Evolutionary conservation across 1,139 yeast genomes (phyloP).

Genomic region (Debaryomyces udenii): DNA sequence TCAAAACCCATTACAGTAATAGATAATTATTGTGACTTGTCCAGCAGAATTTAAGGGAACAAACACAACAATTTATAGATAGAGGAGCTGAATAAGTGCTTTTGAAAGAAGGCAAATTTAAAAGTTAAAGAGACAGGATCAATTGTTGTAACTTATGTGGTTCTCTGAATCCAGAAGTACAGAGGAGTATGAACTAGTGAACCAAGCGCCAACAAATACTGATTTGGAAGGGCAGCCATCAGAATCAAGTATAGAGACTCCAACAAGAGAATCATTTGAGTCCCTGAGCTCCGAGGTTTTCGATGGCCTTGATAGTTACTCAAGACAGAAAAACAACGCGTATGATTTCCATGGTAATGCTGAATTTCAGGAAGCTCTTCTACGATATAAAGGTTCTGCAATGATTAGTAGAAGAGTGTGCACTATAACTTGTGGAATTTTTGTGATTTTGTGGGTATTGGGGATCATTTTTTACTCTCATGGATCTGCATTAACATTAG

Average conservation of each 20-base stretch:
- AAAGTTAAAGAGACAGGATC: background rate
- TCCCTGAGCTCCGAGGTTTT: constrained; percentile 33
- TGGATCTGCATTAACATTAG: constrained; percentile 23
- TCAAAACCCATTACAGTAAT: constrained; percentile 2
- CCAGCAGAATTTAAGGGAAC: too few species aligned
- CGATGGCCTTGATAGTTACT: constrained; percentile 29
- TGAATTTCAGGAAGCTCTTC: constrained; percentile 27
- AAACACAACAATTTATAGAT: too few species aligned
- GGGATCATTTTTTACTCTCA: constrained; percentile 36
- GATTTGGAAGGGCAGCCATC: constrained; percentile 6
- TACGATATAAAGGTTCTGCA: constrained; percentile 22
- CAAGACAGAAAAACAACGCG: constrained; percentile 11
- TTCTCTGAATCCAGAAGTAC: constrained; percentile 7
- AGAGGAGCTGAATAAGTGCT: too few species aligned
- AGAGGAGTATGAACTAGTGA: constrained; percentile 31
- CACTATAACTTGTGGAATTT: constrained; percentile 6
- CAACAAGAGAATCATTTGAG: constrained; percentile 18
- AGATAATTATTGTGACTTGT: too few species aligned
- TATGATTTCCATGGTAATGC: constrained; percentile 31
- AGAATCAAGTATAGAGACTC: background rate
- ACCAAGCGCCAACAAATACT: constrained; percentile 14
- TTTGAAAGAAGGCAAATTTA: background rate
- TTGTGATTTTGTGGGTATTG: constrained; percentile 29
- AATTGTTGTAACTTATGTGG: constrained; percentile 7
- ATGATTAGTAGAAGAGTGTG: constrained; percentile 14